phyloP scores from a whole-genome alignment of 1,284 basidiomycete species.

The Ceratobasidium papillatum region DNA sequence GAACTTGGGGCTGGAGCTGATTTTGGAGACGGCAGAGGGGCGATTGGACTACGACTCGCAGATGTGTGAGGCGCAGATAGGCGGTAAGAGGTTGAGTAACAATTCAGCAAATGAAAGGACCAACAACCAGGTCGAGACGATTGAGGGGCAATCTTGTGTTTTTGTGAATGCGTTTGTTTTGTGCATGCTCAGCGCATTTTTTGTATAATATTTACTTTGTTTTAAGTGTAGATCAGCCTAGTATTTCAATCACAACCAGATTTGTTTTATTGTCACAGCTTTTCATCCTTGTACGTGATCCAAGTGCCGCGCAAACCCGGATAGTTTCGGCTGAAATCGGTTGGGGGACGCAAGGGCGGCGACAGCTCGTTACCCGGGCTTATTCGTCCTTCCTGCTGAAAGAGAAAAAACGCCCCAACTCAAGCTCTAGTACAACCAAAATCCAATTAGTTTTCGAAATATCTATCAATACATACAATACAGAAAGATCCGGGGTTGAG shows the following conservation, averaged over 20 bases:
- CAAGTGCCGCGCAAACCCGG: neutral
- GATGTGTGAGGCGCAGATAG: neutral
- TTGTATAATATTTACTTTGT: constrained; percentile 36
- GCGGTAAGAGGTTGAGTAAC: neutral
- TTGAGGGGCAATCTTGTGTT: constrained; percentile 1
- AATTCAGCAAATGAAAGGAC: constrained; percentile 1
- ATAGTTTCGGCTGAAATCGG: neutral
- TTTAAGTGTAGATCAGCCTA: constrained; percentile 26
- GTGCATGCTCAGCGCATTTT: neutral
- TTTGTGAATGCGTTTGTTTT: constrained; percentile 17
- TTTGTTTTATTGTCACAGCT: neutral
- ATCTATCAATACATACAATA: constrained; percentile 38
- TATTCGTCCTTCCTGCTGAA: neutral
- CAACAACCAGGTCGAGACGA: neutral
- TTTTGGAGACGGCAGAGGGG: constrained; percentile 8
- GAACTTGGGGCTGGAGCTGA: constrained; percentile 61
- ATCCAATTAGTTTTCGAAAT: constrained; percentile 9
- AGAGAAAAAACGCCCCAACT: neutral
- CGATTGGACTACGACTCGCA: neutral
- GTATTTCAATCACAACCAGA: constrained; percentile 1
- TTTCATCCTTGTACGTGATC: neutral
- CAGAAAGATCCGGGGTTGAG: neutral
- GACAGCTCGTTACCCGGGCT: neutral
- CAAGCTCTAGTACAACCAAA: neutral
- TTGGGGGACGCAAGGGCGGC: constrained; percentile 2